These are phyloP conservation scores for Corylus americana DNA, from an alignment of 306 rosid genomes.

Conservation along the genomic window DNA sequence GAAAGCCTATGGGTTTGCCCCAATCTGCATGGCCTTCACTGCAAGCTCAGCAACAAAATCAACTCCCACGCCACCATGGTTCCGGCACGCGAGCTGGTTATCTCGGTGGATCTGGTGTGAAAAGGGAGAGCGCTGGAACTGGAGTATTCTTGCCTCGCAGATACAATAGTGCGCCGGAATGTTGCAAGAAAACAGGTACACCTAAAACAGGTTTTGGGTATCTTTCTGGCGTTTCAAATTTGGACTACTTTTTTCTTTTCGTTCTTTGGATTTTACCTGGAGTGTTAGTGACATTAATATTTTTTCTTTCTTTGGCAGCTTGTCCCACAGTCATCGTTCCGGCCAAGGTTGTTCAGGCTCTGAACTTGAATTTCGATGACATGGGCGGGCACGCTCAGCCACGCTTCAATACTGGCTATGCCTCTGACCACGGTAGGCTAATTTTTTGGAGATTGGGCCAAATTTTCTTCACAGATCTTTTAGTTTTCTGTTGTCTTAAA, in stretches of 20 bases:
- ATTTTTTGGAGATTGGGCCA: fast-evolving
- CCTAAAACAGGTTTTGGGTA: not conserved
- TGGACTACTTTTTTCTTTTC: not conserved
- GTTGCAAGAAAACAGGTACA: conserved; percentile 57
- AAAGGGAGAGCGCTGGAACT: conserved; percentile 62
- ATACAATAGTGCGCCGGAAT: conserved; percentile 42
- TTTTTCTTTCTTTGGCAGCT: conserved; percentile 20
- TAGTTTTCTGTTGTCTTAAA: not conserved
- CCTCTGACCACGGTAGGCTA: conserved; percentile 45
- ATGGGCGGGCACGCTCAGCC: conserved; percentile 29
- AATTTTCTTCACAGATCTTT: not conserved
- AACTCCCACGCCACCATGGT: conserved; percentile 21
- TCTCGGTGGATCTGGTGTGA: conserved; percentile 41
- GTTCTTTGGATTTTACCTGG: not conserved
- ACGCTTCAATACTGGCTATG: conserved; percentile 31
- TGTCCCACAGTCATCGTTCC: conserved; percentile 50
- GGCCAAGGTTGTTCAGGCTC: conserved; percentile 49
- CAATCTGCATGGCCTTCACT: conserved; percentile 51
- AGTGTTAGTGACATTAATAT: not conserved
- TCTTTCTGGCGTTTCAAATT: not conserved
- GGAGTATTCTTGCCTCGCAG: conserved; percentile 91
- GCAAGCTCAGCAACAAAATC: conserved; percentile 39
- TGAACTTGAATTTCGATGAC: conserved; percentile 48
- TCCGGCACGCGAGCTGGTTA: conserved; percentile 28
- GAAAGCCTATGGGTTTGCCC: conserved; percentile 25